Evolutionary conservation across 371 early-diverging fungal genomes (phyloP), one percentile per base, ranked within the genome.

Genomic region (Mortierella sp.): DNA sequence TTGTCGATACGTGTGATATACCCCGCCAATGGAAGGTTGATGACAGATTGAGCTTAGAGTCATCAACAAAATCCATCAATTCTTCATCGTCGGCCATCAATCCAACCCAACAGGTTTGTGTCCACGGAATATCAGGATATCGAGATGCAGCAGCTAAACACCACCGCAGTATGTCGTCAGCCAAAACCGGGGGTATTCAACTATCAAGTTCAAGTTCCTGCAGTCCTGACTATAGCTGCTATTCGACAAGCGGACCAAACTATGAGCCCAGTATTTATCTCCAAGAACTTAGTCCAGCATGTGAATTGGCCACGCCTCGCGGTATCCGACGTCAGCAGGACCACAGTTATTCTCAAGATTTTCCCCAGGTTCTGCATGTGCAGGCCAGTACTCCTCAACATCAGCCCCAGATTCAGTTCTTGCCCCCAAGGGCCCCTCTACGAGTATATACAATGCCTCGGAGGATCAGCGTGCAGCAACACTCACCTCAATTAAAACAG

Each of bases 21-120:
- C 58, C 65, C 0, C 69, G 65, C 40, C 72, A 71, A 21, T 55
- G 63, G 13, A 13, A 15, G 13, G 38, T 60, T 38, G 32, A 40
- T 2, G 11, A 38, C 19, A 22, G 55, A 59, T 21, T 21, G 19
- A 33, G 59, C 21, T 19, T 16, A 36, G n/a, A 38, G 19, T 59
- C 59, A 5, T 3, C 40, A 33, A 10, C 59, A 36, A 40, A 4
- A 38, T 38, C 59, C 8, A 38, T 21, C 6, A 33, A 38, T 8
- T 38, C 59, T 9, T 5, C n/a, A n/a, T 33, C 59, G 0, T 19
- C 59, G 38, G 9, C 19, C 2, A 11, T 38, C 36, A 24, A 10
- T 38, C 38, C 36, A 59, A 10, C 11, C 10, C 40, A 47, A 9
- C 50, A 69, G 45, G 64, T 47, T 8, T 19, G 59, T 1, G 50